Conservation (phyloP, 148 eudicot genomes). For the Agrostemma githago region DNA sequence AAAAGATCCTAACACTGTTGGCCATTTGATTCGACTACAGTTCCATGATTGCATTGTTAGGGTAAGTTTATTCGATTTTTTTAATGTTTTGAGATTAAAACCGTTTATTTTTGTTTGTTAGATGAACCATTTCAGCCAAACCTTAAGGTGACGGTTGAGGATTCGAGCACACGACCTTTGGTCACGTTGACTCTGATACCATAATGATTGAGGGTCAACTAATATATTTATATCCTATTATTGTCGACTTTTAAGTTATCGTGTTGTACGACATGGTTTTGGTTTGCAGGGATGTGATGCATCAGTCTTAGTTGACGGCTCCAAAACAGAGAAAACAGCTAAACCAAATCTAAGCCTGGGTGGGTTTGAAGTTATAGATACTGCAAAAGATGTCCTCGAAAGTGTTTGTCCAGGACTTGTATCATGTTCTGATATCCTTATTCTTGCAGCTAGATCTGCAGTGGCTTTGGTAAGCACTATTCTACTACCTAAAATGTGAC, state of each 20-base stretch:
- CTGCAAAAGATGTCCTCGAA: slow-evolving; percentile 42
- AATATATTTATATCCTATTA: too few relatives aligned
- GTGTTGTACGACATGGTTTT: neutral
- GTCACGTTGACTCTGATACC: too few relatives aligned
- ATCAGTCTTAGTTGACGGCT: slow-evolving; percentile 53
- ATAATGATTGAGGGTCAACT: too few relatives aligned
- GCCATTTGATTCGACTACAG: slow-evolving; percentile 48
- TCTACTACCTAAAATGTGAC: neutral
- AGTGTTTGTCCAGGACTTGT: slow-evolving; percentile 48
- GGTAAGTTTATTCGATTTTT: slow-evolving; percentile 23
- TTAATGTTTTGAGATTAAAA: too few relatives aligned
- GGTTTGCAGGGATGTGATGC: slow-evolving; percentile 62
- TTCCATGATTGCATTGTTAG: slow-evolving; percentile 61
- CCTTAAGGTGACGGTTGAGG: too few relatives aligned
- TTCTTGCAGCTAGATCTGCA: slow-evolving; percentile 47
- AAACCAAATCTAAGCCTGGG: slow-evolving; percentile 40
- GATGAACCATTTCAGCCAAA: too few relatives aligned
- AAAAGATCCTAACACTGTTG: slow-evolving; percentile 28
- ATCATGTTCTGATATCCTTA: slow-evolving; percentile 59
- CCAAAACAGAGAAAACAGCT: slow-evolving; percentile 41
- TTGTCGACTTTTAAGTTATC: neutral
- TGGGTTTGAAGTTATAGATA: slow-evolving; percentile 47
- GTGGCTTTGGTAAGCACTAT: slow-evolving; percentile 35
- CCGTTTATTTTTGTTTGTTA: neutral
- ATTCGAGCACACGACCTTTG: too few relatives aligned